Evolutionary conservation across 1,284 basidiomycete genomes (phyloP).

Genomic region (Melanopsichium pennsylvanicum): DNA sequence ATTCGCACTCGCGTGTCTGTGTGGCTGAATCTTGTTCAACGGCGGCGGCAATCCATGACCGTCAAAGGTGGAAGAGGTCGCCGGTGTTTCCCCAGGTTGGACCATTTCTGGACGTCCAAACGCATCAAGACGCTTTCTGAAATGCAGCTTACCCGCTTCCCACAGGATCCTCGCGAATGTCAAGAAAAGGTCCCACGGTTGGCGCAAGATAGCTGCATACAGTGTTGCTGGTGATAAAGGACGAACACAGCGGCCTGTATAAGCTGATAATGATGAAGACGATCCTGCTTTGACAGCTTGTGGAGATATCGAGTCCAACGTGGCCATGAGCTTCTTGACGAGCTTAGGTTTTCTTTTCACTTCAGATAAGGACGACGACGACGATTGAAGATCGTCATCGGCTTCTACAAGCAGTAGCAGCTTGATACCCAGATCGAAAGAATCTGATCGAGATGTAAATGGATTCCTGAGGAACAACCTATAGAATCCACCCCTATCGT

Average conservation of each 20-base stretch:
- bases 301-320: constrained; percentile 68
- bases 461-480: constrained; percentile 62
- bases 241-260: constrained; percentile 17
- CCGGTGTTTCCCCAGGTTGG: not conserved
- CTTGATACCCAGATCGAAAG: constrained; percentile 32
- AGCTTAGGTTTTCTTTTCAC: no score
- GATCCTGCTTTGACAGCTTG: not conserved
- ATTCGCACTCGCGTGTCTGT: constrained; percentile 1
- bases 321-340: constrained; percentile 70
- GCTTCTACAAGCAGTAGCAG: constrained; percentile 48
- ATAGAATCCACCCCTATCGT: constrained; percentile 77
- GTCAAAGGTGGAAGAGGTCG: not conserved
- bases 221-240: constrained; percentile 69
- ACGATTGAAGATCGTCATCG: no score
- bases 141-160: constrained; percentile 76
- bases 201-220: constrained; percentile 68
- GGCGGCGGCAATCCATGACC: constrained; percentile 37
- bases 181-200: constrained; percentile 73
- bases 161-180: constrained; percentile 74
- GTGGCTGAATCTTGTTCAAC: constrained; percentile 39
- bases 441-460: constrained; percentile 1
- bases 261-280: no score
- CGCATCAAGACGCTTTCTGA: constrained; percentile 72
- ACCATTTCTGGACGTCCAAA: constrained; percentile 73
- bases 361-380: no score